Percentiles rank a stretch among this genome's conserved stretches.
Evolutionary conservation across 2,329 filamentous ascomycete genomes (phyloP).

Genomic region (Septoria linicola): DNA sequence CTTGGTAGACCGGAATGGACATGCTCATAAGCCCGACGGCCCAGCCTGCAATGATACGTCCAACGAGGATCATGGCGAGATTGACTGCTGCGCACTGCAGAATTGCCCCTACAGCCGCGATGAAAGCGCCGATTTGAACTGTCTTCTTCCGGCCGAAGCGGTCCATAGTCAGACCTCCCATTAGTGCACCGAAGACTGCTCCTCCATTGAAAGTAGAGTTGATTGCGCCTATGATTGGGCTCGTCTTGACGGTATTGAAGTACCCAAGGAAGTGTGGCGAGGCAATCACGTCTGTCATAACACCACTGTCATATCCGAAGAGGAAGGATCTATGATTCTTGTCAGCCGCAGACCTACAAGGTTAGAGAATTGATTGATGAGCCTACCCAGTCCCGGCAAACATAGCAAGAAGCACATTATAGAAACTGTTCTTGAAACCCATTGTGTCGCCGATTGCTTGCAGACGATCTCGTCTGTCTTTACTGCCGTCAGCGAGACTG

Average conservation of each 20-base stretch:
- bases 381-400: conserved; percentile 35
- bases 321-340: conserved; percentile 39
- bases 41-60: conserved; percentile 60
- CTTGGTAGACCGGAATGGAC: conserved; percentile 63
- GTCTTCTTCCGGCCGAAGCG: conserved; percentile 59
- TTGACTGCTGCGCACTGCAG: conserved; percentile 60
- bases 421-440: conserved; percentile 24
- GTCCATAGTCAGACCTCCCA: conserved; percentile 60
- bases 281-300: conserved; percentile 55
- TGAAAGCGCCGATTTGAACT: conserved; percentile 58
- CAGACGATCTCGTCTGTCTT: not conserved
- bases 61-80: conserved; percentile 57
- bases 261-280: conserved; percentile 57
- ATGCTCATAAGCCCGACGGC: conserved; percentile 60
- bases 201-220: conserved; percentile 63
- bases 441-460: conserved; percentile 11
- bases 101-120: conserved; percentile 58
- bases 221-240: conserved; percentile 60
- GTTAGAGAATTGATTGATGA: not conserved
- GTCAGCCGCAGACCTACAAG: conserved; percentile 12
- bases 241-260: conserved; percentile 54
- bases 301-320: conserved; percentile 47
- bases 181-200: conserved; percentile 56
- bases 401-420: conserved; percentile 33
- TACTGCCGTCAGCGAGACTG: not conserved